These are phyloP conservation scores for Sporothrix inflata DNA, from an alignment of 2,329 filamentous ascomycete genomes.

Conservation along the genomic window DNA sequence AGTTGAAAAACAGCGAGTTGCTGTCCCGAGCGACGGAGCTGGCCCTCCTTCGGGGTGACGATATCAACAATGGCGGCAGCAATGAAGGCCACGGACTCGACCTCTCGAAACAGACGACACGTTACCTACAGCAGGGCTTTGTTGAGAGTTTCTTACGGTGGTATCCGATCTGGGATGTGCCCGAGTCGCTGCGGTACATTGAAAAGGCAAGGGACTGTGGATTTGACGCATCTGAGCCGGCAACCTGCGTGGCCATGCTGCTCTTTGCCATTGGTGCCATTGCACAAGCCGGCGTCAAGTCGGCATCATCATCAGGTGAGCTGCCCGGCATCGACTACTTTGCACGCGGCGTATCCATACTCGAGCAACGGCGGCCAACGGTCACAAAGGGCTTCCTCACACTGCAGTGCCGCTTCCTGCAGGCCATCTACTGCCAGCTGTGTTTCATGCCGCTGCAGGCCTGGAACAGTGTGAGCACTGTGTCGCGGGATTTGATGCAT, in stretches of 20 bases:
- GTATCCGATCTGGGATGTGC: neutral
- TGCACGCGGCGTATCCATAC: neutral
- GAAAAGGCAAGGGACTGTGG: neutral
- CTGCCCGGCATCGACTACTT: neutral
- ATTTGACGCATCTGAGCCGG: neutral
- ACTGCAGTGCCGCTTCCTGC: neutral
- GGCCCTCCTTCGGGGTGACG: neutral
- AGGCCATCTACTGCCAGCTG: neutral
- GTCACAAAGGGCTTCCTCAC: neutral
- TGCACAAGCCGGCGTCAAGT: neutral
- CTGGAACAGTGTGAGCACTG: neutral
- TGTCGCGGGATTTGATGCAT: neutral
- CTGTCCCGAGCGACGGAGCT: neutral
- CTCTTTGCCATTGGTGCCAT: conserved; percentile 1
- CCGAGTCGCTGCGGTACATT: neutral
- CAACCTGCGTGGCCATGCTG: neutral
- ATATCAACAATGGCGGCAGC: neutral
- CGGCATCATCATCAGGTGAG: neutral
- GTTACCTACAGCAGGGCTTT: neutral
- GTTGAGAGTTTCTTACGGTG: neutral
- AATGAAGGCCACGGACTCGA: neutral
- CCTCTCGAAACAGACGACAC: neutral
- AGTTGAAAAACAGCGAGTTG: neutral
- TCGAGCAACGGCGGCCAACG: neutral
- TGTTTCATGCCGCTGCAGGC: conserved; percentile 1